These are phyloP conservation scores for Glonium stellatum DNA, from an alignment of 495 filamentous ascomycete species.

Conservation along the genomic window DNA sequence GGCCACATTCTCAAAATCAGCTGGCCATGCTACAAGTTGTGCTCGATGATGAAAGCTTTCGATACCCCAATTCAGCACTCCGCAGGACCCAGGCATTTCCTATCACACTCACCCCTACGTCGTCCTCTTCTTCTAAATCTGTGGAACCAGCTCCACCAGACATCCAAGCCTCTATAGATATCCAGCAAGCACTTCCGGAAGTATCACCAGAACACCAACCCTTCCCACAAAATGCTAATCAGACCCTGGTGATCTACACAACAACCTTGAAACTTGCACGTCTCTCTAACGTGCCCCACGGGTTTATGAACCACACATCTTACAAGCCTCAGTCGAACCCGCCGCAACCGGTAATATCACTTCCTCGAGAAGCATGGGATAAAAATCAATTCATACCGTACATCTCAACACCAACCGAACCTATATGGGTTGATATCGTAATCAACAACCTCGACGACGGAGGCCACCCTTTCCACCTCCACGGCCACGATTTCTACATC, in stretches of 20 bases:
- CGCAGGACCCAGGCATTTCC: constrained; percentile 40
- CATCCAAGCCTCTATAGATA: not conserved
- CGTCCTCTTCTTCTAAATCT: not conserved
- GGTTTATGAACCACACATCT: constrained; percentile 28
- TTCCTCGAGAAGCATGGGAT: constrained; percentile 17
- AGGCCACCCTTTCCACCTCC: constrained; percentile 47
- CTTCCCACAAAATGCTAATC: constrained; percentile 8
- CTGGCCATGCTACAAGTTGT: constrained; percentile 25
- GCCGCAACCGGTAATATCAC: constrained; percentile 10
- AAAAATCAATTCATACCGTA: constrained; percentile 26
- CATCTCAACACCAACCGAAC: constrained; percentile 19
- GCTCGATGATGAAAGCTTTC: constrained; percentile 45
- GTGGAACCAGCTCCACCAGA: not conserved
- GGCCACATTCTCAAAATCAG: not conserved
- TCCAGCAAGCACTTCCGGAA: not conserved
- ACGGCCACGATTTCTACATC: constrained; percentile 32
- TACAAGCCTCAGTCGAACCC: constrained; percentile 10
- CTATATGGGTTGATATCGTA: constrained; percentile 38
- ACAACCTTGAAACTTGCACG: constrained; percentile 54
- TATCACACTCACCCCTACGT: constrained; percentile 16
- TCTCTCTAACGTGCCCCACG: constrained; percentile 53
- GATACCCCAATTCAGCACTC: constrained; percentile 43
- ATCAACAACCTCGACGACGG: constrained; percentile 49
- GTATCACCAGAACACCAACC: not conserved
- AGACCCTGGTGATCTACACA: constrained; percentile 45